Conservation (phyloP, 495 filamentous ascomycete genomes). For the Lepidopterella palustris region DNA sequence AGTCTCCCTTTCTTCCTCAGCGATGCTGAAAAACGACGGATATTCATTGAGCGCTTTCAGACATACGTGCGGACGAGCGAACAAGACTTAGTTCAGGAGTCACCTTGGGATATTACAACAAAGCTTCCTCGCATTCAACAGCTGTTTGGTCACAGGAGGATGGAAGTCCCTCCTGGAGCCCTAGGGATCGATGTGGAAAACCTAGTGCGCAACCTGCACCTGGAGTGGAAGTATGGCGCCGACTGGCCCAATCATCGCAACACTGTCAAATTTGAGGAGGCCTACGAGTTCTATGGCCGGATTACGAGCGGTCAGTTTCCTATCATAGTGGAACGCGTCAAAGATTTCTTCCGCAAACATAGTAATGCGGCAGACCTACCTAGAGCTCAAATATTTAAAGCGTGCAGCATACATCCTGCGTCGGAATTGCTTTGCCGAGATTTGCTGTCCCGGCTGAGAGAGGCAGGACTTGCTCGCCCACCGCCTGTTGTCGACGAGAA, state of each 20-base stretch:
- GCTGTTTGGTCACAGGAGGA: background rate
- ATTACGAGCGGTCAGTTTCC: background rate
- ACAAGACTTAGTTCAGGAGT: too few species aligned
- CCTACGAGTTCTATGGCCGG: conserved; percentile 6
- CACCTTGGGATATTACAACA: background rate
- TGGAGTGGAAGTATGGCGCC: background rate
- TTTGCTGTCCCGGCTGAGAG: conserved; percentile 5
- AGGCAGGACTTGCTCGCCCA: background rate
- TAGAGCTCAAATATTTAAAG: background rate
- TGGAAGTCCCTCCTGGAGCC: too few species aligned
- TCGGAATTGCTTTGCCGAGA: conserved; percentile 6
- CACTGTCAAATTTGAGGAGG: background rate
- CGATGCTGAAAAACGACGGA: too few species aligned
- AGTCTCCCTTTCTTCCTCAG: too few species aligned
- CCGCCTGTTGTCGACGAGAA: background rate
- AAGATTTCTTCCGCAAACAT: background rate
- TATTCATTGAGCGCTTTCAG: too few species aligned
- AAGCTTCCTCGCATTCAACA: background rate
- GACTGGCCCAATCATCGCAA: background rate
- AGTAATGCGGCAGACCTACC: background rate
- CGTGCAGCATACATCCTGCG: background rate
- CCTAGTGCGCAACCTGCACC: background rate
- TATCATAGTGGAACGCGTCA: conserved; percentile 2
- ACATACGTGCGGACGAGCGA: too few species aligned
- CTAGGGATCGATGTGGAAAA: too few species aligned